Conservation (phyloP, 192 early-diverging fungal genomes). For the Podila epicladia region DNA sequence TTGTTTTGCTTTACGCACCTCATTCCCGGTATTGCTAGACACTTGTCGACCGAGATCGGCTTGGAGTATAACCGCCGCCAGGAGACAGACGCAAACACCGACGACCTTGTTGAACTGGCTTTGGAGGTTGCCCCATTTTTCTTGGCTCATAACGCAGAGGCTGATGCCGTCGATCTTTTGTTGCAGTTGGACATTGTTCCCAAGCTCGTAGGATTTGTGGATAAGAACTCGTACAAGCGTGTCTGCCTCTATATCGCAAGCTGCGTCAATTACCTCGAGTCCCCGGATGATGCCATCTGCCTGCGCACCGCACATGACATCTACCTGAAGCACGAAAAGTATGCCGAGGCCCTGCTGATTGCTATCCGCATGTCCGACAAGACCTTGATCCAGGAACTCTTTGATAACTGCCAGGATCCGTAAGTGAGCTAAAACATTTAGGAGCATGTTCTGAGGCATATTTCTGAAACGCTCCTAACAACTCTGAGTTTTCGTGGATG, state of each 20-base stretch:
- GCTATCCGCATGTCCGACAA: constrained; percentile 87
- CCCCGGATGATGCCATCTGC: constrained; percentile 88
- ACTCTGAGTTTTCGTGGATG: constrained; percentile 14
- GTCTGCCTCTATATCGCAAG: constrained; percentile 96
- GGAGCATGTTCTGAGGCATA: no score
- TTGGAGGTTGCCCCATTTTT: constrained; percentile 94
- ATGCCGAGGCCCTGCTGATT: constrained; percentile 85
- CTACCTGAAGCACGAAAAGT: constrained; percentile 85
- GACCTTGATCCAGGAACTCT: constrained; percentile 89
- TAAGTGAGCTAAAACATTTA: constrained; percentile 44
- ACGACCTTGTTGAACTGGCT: constrained; percentile 78
- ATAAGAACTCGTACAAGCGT: constrained; percentile 92
- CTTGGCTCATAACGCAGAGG: constrained; percentile 97
- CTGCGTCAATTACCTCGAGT: constrained; percentile 92
- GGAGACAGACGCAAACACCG: constrained; percentile 69
- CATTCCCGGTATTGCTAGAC: constrained; percentile 51
- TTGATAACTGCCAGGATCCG: constrained; percentile 79
- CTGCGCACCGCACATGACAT: constrained; percentile 89
- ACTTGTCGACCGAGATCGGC: constrained; percentile 91
- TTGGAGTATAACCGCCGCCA: constrained; percentile 77
- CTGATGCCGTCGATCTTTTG: constrained; percentile 97
- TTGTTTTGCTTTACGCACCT: no score
- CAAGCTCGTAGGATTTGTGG: constrained; percentile 82
- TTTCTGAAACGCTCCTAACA: no score
- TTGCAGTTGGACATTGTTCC: constrained; percentile 89